Base-by-base conservation (phyloP, 305 asterid genomes). In the Fraxinus albicans region DNA sequence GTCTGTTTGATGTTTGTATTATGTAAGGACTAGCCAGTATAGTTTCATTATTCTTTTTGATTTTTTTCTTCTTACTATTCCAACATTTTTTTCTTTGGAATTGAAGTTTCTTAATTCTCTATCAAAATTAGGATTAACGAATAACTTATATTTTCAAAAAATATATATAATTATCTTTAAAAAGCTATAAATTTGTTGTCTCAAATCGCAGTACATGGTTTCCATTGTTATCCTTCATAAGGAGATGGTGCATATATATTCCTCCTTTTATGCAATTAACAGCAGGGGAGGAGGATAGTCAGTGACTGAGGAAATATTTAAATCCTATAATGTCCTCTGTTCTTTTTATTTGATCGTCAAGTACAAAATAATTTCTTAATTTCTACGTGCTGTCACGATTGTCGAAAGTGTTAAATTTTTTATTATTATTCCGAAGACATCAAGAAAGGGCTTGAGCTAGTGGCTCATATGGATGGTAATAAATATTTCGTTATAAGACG, bases 1-100 rank as follows among this genome's bases (percentile, higher is more conserved):
- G 98, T 93, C 73, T 84, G 89, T 25, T 77, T 53, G 73, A 79
- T 79, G 23, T 78, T 75, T 78, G 38, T 77, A 7, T 73, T 70
- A 8, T 67, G 65, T 67, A 55, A 83, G 83, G 82, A 81, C 72
- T 70, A 81, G 81, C 75, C 77, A 35, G 53, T 65, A 25, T 65
- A 79, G 69, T 25, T 77, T 17, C 73, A 72, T 80, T 79, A 60
- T 38, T 36, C 34, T 83, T 81, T 34, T 81, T 81, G 53, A 38
- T 53, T 17, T 19, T 19, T 33, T 84, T 9, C 63, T 34, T 74
- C 55, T 19, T 8, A 47, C 21, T 75, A 55, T 6, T 21, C 40
- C 31, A 29, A 33, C 67, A 74, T n/a, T 58, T 5, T 70, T 75
- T 13, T 17, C 77, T 67, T 29, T 78, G 8, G 27, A 25, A 40